A percentile compares a stretch with the other conserved stretches of the same genome.
Conservation (phyloP, 768 basidiomycete species). For the Russula abietina region DNA sequence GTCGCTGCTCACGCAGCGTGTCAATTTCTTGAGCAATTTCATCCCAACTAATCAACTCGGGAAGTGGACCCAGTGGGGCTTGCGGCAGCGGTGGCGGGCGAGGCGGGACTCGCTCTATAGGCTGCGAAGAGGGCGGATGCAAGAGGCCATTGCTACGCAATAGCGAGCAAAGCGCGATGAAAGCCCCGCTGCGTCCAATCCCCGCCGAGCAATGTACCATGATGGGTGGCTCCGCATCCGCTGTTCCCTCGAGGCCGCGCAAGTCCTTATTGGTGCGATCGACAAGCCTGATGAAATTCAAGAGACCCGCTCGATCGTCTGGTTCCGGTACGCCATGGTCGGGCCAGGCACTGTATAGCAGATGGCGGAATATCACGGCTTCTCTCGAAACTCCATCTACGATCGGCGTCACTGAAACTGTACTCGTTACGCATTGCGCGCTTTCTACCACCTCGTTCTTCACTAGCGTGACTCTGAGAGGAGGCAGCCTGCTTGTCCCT, state of each 20-base stretch:
- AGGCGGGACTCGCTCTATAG: slow-evolving; percentile 26
- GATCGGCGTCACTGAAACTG: slow-evolving; percentile 47
- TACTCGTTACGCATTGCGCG: slow-evolving; percentile 58
- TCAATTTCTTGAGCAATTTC: slow-evolving; percentile 68
- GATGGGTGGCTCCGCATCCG: slow-evolving; percentile 64
- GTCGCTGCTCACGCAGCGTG: slow-evolving; percentile 70
- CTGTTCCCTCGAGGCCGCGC: slow-evolving; percentile 28
- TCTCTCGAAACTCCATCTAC: slow-evolving; percentile 27
- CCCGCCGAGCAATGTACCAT: slow-evolving; percentile 85
- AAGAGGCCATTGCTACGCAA: slow-evolving; percentile 53
- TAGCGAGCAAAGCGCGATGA: slow-evolving; percentile 74
- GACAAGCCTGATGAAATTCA: slow-evolving; percentile 59
- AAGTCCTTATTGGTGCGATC: slow-evolving; percentile 53
- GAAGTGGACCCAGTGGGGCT: slow-evolving; percentile 56
- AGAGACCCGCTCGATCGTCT: slow-evolving; percentile 52
- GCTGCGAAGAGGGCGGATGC: slow-evolving; percentile 20
- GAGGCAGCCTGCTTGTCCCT: slow-evolving; percentile 31
- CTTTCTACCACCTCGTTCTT: slow-evolving; percentile 42
- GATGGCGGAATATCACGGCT: slow-evolving; percentile 55
- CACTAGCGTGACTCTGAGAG: slow-evolving; percentile 55
- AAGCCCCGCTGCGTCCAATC: slow-evolving; percentile 80
- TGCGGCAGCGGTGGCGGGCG: slow-evolving; percentile 35
- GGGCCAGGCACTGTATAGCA: slow-evolving; percentile 76
- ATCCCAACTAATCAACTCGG: slow-evolving; percentile 45
- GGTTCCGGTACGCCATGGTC: slow-evolving; percentile 74